Conservation (phyloP, 805 yeast genomes). For the Metschnikowia dekortorum region DNA sequence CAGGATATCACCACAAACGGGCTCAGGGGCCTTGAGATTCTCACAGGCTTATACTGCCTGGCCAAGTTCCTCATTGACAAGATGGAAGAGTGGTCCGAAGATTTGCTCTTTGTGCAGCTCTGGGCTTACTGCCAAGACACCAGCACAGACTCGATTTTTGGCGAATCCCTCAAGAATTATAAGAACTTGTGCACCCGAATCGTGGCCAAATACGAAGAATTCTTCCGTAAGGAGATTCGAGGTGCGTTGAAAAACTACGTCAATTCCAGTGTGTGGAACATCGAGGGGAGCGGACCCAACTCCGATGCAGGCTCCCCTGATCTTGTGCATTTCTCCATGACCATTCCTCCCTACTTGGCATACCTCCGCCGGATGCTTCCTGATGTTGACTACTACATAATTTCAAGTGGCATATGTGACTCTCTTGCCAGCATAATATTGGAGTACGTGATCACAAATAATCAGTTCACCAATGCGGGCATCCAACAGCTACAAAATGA, state of each 20-base stretch:
- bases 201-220: conserved; percentile 22
- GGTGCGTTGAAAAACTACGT: conserved; percentile 32
- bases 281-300: conserved; percentile 8
- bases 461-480: conserved; percentile 31
- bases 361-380: conserved; percentile 22
- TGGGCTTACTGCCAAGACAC: conserved; percentile 31
- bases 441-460: conserved; percentile 39
- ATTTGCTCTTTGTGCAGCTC: conserved; percentile 36
- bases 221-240: conserved; percentile 31
- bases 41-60: conserved; percentile 35
- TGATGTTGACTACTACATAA: conserved; percentile 26
- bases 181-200: conserved; percentile 17
- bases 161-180: conserved; percentile 22
- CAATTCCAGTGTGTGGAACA: conserved; percentile 33
- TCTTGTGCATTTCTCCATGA: conserved; percentile 20
- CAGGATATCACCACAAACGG: conserved; percentile 89
- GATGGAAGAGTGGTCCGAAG: conserved; percentile 37
- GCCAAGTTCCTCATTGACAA: conserved; percentile 24
- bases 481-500: conserved; percentile 31
- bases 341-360: conserved; percentile 24
- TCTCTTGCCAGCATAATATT: conserved; percentile 24
- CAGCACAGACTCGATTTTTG: conserved; percentile 27
- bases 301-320: conserved; percentile 19
- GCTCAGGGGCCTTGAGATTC: conserved; percentile 23
- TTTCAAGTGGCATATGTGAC: conserved; percentile 27